A percentile compares a stretch with the other conserved stretches of the same genome.
These are phyloP conservation scores for Blastobotrys americana DNA, from an alignment of 805 yeast genomes.

Conservation along the genomic window DNA sequence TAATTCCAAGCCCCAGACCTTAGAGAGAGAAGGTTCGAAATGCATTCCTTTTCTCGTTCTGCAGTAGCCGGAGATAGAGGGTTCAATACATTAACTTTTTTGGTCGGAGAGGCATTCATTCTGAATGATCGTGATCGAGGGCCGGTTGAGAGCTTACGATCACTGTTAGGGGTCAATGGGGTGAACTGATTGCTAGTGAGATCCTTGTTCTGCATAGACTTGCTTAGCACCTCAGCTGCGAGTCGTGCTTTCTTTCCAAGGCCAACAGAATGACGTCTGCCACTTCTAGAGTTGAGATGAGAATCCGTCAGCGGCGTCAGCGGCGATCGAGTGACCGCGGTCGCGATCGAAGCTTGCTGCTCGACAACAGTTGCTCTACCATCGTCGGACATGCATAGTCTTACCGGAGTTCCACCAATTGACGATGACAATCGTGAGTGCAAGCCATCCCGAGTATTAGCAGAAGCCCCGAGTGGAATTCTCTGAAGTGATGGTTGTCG, in stretches of 20 bases:
- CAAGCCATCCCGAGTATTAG: too few relatives aligned
- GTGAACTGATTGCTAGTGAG: neutral
- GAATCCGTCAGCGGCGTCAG: slow-evolving; percentile 3
- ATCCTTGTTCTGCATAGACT: neutral
- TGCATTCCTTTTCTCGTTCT: slow-evolving; percentile 30
- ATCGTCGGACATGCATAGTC: slow-evolving; percentile 33
- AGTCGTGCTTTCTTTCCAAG: neutral
- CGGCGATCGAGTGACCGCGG: slow-evolving; percentile 15
- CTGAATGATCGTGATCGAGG: neutral
- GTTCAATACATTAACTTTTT: slow-evolving; percentile 3
- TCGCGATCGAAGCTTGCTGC: neutral
- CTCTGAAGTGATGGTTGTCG: neutral
- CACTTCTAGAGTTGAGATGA: neutral
- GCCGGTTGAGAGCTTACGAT: neutral
- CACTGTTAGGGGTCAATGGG: neutral
- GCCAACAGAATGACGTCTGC: neutral
- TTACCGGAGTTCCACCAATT: slow-evolving; percentile 16
- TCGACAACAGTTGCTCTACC: slow-evolving; percentile 34
- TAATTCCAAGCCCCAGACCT: slow-evolving; percentile 26
- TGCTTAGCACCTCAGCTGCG: neutral
- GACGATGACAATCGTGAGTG: too few relatives aligned
- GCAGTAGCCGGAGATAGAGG: slow-evolving; percentile 3
- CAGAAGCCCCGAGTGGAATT: neutral
- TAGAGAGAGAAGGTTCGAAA: slow-evolving; percentile 29
- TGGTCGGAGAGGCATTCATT: slow-evolving; percentile 3